Conservation (phyloP, 2,329 filamentous ascomycete species). For the Dactylellina sp. region DNA sequence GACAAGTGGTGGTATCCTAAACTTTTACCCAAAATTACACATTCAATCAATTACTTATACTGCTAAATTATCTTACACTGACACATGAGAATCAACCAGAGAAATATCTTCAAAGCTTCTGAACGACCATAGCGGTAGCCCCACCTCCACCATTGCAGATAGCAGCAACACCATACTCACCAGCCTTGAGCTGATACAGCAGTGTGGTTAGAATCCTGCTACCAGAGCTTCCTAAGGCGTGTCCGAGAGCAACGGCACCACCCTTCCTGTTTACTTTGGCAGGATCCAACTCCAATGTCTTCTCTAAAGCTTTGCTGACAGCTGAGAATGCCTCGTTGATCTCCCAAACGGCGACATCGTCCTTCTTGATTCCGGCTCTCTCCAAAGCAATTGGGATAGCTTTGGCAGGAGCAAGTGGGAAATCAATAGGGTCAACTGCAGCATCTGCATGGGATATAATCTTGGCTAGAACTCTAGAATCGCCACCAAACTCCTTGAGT, state of each 20-base stretch:
- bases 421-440: constrained; percentile 89
- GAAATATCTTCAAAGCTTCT: constrained; percentile 67
- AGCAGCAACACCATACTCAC: constrained; percentile 93
- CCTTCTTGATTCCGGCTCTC: constrained; percentile 87
- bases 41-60: background rate
- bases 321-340: constrained; percentile 96
- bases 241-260: constrained; percentile 90
- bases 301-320: constrained; percentile 70
- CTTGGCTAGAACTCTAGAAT: constrained; percentile 84
- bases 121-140: constrained; percentile 89
- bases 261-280: constrained; percentile 88
- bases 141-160: constrained; percentile 98
- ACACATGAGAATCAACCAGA: background rate
- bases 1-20: too few species aligned
- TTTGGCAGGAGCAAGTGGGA: constrained; percentile 90
- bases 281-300: constrained; percentile 75
- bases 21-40: too few species aligned
- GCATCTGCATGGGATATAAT: constrained; percentile 78
- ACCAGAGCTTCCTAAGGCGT: constrained; percentile 92
- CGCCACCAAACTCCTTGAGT: constrained; percentile 80
- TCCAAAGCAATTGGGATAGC: constrained; percentile 90
- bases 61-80: background rate
- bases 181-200: constrained; percentile 88
- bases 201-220: constrained; percentile 90
- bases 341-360: constrained; percentile 94